Evolutionary conservation across 371 early-diverging fungal genomes (phyloP).

Genomic region (Mortierella sp.): DNA sequence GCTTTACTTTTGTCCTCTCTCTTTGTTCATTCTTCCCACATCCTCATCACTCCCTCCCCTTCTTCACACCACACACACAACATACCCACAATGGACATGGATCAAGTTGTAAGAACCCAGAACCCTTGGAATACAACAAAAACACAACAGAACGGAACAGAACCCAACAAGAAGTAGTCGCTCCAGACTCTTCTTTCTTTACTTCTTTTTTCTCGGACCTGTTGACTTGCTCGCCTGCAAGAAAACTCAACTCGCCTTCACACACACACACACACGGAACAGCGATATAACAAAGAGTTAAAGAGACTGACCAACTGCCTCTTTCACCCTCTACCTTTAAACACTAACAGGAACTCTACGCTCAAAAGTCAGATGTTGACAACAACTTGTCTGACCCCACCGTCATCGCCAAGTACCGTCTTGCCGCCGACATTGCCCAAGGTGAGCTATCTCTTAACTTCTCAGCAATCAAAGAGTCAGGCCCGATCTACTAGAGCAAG

Average conservation of each 20-base stretch:
- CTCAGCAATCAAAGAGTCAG: not conserved
- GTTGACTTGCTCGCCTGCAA: not conserved
- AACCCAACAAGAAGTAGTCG: not conserved
- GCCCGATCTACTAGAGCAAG: not conserved
- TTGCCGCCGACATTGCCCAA: conserved; percentile 87
- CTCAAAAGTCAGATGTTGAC: conserved; percentile 71
- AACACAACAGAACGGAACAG: not conserved
- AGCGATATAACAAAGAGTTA: not conserved
- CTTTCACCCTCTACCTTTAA: not conserved
- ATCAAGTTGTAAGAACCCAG: conserved; percentile 42
- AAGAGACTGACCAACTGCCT: not conserved
- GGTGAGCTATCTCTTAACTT: conserved; percentile 55
- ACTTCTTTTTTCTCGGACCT: not conserved
- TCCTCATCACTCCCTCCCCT: not conserved
- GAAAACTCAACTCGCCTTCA: not conserved
- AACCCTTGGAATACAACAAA: not conserved
- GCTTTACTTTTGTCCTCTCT: not conserved
- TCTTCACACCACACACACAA: not conserved
- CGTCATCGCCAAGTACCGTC: conserved; percentile 86
- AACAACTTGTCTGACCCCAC: conserved; percentile 71
- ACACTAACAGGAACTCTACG: conserved; percentile 51
- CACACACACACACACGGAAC: not conserved
- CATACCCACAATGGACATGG: conserved; percentile 44
- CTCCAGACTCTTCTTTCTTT: not conserved
- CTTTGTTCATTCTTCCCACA: conserved; percentile 1